phyloP scores from a whole-genome alignment of 495 filamentous ascomycete genomes.

The Recurvomyces mirabilis region DNA sequence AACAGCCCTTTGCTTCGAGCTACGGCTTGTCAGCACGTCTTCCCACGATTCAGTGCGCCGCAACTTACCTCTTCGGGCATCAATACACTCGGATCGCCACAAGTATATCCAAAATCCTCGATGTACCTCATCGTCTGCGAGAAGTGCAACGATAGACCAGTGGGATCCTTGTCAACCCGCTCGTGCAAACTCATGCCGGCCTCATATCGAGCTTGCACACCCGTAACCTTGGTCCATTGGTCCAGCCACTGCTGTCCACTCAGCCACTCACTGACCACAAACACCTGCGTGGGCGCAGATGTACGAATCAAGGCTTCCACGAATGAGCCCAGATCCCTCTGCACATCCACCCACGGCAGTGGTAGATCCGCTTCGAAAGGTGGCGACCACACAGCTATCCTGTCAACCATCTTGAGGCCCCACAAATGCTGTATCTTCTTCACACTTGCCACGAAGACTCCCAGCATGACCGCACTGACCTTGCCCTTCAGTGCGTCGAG shows the following conservation, averaged over 20 bases:
- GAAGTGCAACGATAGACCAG: neutral
- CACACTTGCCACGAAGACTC: neutral
- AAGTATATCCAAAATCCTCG: neutral
- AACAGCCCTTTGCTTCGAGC: too few relatives aligned
- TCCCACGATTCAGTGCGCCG: too few relatives aligned
- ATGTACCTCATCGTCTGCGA: neutral
- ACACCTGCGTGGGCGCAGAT: neutral
- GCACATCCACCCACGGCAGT: neutral
- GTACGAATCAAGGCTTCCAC: neutral
- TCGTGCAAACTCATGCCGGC: neutral
- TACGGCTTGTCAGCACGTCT: too few relatives aligned
- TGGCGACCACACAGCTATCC: neutral
- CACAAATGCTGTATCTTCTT: neutral
- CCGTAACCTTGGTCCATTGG: neutral
- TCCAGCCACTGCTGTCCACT: neutral
- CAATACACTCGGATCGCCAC: neutral
- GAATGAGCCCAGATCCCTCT: neutral
- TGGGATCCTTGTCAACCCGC: neutral
- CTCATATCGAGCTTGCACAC: neutral
- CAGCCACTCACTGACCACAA: neutral
- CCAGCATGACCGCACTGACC: slow-evolving; percentile 1
- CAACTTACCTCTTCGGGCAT: neutral
- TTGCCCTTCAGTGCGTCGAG: slow-evolving; percentile 2
- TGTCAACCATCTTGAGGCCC: neutral
- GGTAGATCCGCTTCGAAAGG: neutral